Conservation (phyloP, 805 yeast species). For the Sugiyamaella smithiae region DNA sequence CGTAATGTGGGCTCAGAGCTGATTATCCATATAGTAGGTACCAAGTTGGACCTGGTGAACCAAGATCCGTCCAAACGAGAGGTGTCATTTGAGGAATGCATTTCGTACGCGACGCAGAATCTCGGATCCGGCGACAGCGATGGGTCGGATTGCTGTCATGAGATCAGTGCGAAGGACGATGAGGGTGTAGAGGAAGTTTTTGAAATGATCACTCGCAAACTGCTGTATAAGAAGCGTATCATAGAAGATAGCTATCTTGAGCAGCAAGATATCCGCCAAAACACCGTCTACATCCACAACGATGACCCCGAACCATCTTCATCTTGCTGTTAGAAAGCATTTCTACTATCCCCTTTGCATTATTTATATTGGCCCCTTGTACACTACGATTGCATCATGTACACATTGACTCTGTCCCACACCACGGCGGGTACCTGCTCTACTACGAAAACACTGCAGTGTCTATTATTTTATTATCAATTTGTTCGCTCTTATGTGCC, state of each 20-base stretch:
- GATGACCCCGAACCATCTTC: constrained; percentile 27
- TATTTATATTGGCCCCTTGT: constrained; percentile 2
- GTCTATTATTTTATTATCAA: no score
- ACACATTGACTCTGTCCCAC: no score
- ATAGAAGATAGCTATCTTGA: constrained; percentile 20
- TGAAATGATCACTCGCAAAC: constrained; percentile 32
- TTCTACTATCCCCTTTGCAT: constrained; percentile 1
- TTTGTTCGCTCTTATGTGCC: no score
- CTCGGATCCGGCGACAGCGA: constrained; percentile 23
- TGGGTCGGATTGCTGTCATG: constrained; percentile 33
- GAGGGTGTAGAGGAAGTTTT: constrained; percentile 36
- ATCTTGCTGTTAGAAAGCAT: constrained; percentile 25
- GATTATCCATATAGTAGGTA: constrained; percentile 36
- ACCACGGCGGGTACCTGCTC: no score
- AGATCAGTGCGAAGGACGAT: constrained; percentile 35
- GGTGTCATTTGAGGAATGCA: constrained; percentile 35
- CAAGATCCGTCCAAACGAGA: constrained; percentile 34
- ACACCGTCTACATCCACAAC: constrained; percentile 28
- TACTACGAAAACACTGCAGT: no score
- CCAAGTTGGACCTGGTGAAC: constrained; percentile 34
- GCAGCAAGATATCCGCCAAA: constrained; percentile 22
- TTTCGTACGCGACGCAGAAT: constrained; percentile 31
- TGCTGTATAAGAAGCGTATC: constrained; percentile 24
- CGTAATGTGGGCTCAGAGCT: constrained; percentile 30
- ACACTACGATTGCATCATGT: background rate